Base-by-base conservation (phyloP, 2,329 filamentous ascomycete genomes). In the Hypoxylon rubiginosum region DNA sequence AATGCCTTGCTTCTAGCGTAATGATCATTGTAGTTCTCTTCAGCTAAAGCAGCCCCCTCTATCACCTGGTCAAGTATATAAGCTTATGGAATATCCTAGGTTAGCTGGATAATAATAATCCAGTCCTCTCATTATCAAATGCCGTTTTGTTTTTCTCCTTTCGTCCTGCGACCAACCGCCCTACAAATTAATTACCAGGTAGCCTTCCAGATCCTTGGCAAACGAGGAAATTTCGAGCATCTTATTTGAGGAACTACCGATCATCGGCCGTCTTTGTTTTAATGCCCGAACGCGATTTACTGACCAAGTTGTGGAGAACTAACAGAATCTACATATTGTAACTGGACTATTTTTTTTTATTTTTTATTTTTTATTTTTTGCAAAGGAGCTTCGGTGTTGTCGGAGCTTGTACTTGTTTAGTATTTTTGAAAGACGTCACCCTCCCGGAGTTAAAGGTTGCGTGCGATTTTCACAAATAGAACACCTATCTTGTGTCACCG, bases 251-350 rank as follows among this genome's bases (percentile, higher is more conserved):
- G 6, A 17, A 50, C 41, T 21, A 34, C 59, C 59, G 52, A 62
- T 45, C 28, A 57, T 62, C 59, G 59, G 59, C 53, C 52, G 26
- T 52, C 46, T 28, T 48, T 24, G 45, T 52, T 28, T 56, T 39
- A 30, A 50, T 30, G 46, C 15, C 46, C 46, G 46, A 50, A 19
- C 46, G 15, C 24, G 19, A 21, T 26, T 6, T 17, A 17, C 15
- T 13, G 36, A 41, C 1, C 34, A 15, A n/a, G 36, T 9, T 41
- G 36, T 13, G 36, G 36, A 41, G 8, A 17, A 36, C 34, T 3
- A 36, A 36, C 11, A 36, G 11, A 39, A 39, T n/a, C 30, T 32
- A 32, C 30, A 32, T 2, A 36, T 24, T 24, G 21, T 24, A 24
- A 24, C 21, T 24, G 21, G 21, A 24, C 2, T 24, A 24, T 24